These are phyloP conservation scores for Neopestalotiopsis sp. DNA, from an alignment of 2,329 filamentous ascomycete genomes.

Conservation along the genomic window DNA sequence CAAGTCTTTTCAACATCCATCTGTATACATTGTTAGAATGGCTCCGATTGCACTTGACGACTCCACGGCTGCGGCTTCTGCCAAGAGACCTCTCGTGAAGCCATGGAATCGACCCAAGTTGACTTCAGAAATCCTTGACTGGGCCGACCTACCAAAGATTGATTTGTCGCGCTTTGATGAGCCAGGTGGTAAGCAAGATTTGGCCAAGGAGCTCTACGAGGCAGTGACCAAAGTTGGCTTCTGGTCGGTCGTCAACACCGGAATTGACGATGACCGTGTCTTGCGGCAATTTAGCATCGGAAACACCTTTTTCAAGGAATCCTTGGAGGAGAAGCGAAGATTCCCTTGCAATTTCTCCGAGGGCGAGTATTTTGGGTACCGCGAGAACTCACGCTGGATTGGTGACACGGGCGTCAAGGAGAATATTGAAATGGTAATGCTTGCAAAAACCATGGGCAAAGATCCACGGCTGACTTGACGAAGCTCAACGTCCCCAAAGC, in stretches of 20 bases:
- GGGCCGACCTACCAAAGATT: constrained; percentile 58
- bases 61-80: constrained; percentile 7
- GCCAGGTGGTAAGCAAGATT: constrained; percentile 53
- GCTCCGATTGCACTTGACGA: constrained; percentile 31
- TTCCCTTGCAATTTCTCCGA: constrained; percentile 33
- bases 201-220: constrained; percentile 55
- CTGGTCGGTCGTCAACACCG: constrained; percentile 45
- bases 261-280: constrained; percentile 28
- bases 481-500: constrained; percentile 38
- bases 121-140: constrained; percentile 40
- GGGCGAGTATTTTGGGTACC: constrained; percentile 35
- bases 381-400: constrained; percentile 44
- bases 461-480: constrained; percentile 33
- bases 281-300: constrained; percentile 30
- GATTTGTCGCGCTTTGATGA: constrained; percentile 55
- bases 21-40: constrained; percentile 25
- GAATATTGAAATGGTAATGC: constrained; percentile 54
- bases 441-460: constrained; percentile 5
- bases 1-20: neutral
- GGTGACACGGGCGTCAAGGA: constrained; percentile 43
- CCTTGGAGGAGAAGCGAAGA: constrained; percentile 28
- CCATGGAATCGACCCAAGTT: constrained; percentile 35
- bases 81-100: constrained; percentile 30
- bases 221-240: constrained; percentile 50
- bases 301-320: constrained; percentile 28